phyloP scores from a whole-genome alignment of 2,329 filamentous ascomycete genomes.

The Ceratocystis variospora region DNA sequence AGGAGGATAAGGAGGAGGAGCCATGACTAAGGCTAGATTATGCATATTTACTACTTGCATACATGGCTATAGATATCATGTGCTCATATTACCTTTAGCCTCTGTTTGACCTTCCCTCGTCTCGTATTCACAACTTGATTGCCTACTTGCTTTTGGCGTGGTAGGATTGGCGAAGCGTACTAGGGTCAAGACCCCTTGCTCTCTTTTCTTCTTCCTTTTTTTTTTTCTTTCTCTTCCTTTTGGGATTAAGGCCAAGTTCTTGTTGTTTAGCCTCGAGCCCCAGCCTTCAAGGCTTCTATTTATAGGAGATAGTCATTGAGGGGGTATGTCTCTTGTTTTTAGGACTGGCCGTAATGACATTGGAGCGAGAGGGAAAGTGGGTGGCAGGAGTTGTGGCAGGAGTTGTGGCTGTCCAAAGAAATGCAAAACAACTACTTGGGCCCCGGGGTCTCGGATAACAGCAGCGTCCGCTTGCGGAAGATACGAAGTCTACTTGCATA shows the following conservation, averaged over 20 bases:
- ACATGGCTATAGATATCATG: neutral
- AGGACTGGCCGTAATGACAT: no score
- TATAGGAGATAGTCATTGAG: no score
- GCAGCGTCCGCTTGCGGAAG: no score
- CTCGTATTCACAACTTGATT: neutral
- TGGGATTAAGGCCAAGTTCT: neutral
- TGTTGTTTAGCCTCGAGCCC: no score
- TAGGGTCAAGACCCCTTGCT: neutral
- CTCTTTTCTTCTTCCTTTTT: neutral
- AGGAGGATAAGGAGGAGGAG: neutral
- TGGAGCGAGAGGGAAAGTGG: no score
- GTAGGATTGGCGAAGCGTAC: neutral
- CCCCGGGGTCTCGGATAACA: no score
- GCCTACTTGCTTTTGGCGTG: neutral
- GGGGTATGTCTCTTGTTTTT: no score
- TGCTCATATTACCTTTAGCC: neutral
- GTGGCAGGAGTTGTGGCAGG: no score
- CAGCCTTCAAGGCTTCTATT: no score
- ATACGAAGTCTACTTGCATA: no score
- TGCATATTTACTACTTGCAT: neutral
- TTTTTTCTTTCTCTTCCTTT: neutral
- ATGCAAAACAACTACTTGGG: no score
- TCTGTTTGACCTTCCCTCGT: neutral
- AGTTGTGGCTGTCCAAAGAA: no score
- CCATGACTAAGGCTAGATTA: neutral